Conservation (phyloP, 352 stramenopile species). For the Aphanomyces stellatus region DNA sequence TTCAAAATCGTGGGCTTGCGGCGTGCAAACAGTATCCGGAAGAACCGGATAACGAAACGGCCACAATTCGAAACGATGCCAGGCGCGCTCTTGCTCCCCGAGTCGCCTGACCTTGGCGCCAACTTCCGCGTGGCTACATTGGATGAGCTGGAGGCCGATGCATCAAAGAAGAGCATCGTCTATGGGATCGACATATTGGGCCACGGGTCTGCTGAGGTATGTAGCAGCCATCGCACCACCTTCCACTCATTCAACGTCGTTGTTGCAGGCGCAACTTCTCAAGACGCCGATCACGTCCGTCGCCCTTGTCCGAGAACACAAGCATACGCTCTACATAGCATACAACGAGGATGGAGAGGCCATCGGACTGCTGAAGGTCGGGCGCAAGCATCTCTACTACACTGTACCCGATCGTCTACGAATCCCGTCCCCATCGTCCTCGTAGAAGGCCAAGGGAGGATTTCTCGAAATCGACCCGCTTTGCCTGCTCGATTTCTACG, state of each 20-base stretch:
- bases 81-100: too few relatives aligned
- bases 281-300: constrained; percentile 40
- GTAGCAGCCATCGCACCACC: neutral
- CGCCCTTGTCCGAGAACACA: neutral
- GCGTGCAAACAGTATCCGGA: too few relatives aligned
- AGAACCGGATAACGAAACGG: too few relatives aligned
- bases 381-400: constrained; percentile 70
- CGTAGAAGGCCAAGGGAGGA: constrained; percentile 40
- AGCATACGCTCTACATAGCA: constrained; percentile 11
- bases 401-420: constrained; percentile 27
- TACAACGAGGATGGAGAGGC: constrained; percentile 18
- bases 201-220: constrained; percentile 36
- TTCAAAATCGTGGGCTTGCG: too few relatives aligned
- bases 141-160: neutral
- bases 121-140: neutral
- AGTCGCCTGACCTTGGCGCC: too few relatives aligned
- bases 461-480: constrained; percentile 66
- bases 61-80: too few relatives aligned
- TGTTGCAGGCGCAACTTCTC: constrained; percentile 45
- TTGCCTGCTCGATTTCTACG: constrained; percentile 77
- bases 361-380: constrained; percentile 55
- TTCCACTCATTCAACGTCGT: neutral
- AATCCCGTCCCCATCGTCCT: neutral
- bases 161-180: constrained; percentile 3
- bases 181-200: constrained; percentile 35